A percentile compares a stretch with the other conserved stretches of the same genome.
Conservation (phyloP, 2,329 filamentous ascomycete species). For the Colletotrichum acutatum region DNA sequence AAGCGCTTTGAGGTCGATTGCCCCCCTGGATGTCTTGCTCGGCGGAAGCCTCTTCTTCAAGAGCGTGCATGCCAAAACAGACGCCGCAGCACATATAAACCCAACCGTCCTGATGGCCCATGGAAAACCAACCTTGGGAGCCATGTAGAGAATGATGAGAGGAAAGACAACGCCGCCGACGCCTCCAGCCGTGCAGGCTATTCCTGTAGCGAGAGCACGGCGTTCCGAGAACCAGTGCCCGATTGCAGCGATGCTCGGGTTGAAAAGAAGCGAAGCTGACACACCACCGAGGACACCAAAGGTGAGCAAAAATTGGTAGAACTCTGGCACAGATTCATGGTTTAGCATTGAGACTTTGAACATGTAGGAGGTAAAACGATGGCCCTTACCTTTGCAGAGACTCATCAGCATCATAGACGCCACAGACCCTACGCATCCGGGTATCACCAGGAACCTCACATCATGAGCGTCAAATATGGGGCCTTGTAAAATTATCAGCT, state of each 20-base stretch:
- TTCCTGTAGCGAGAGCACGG: slow-evolving; percentile 74
- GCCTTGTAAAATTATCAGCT: slow-evolving; percentile 42
- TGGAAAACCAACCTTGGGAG: slow-evolving; percentile 43
- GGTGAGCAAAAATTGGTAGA: slow-evolving; percentile 78
- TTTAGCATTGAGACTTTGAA: not conserved
- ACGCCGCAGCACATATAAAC: slow-evolving; percentile 40
- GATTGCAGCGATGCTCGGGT: slow-evolving; percentile 72
- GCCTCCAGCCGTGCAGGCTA: slow-evolving; percentile 74
- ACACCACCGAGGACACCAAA: slow-evolving; percentile 75
- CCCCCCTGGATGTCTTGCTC: slow-evolving; percentile 52
- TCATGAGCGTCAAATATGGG: slow-evolving; percentile 78
- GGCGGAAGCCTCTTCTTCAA: slow-evolving; percentile 59
- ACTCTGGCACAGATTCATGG: slow-evolving; percentile 49
- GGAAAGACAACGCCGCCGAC: slow-evolving; percentile 67
- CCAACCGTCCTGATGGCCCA: slow-evolving; percentile 46
- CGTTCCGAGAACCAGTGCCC: slow-evolving; percentile 75
- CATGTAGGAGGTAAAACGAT: too few species aligned
- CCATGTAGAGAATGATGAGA: slow-evolving; percentile 42
- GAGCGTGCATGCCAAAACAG: slow-evolving; percentile 42
- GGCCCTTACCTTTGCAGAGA: slow-evolving; percentile 59
- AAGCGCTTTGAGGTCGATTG: slow-evolving; percentile 64
- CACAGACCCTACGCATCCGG: slow-evolving; percentile 67
- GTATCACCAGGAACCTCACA: slow-evolving; percentile 66
- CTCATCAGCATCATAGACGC: slow-evolving; percentile 68
- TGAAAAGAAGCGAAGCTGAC: slow-evolving; percentile 76